Conservation (phyloP, 805 yeast species). For the Teunomyces lycoperdinae region DNA sequence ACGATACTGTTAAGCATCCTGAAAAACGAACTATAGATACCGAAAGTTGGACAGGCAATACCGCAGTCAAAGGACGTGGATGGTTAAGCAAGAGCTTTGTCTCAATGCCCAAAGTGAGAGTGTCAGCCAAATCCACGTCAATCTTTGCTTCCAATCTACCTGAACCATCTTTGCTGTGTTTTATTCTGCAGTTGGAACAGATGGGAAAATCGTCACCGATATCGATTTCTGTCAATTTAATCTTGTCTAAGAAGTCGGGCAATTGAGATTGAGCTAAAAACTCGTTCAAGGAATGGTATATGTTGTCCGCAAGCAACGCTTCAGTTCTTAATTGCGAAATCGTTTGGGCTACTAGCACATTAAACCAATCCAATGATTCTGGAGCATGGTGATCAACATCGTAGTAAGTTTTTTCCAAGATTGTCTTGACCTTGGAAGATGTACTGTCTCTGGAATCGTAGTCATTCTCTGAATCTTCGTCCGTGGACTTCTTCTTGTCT, state of each 20-base stretch:
- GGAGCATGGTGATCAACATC: conserved; percentile 84
- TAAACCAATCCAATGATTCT: conserved; percentile 96
- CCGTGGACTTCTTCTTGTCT: conserved; percentile 21
- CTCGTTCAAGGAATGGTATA: conserved; percentile 72
- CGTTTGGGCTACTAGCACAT: conserved; percentile 88
- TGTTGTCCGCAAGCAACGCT: conserved; percentile 80
- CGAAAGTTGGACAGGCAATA: conserved; percentile 77
- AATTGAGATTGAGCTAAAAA: conserved; percentile 59
- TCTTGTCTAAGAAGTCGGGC: conserved; percentile 78
- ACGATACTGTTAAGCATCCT: conserved; percentile 80
- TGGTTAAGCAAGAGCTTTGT: conserved; percentile 75
- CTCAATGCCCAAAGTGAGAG: conserved; percentile 80
- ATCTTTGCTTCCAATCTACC: conserved; percentile 77
- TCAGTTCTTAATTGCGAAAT: conserved; percentile 86
- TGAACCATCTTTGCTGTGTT: conserved; percentile 51
- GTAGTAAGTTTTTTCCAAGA: conserved; percentile 88
- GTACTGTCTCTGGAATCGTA: conserved; percentile 9
- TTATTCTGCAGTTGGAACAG: conserved; percentile 86
- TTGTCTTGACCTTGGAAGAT: conserved; percentile 31
- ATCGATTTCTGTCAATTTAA: conserved; percentile 80
- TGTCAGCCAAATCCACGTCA: conserved; percentile 86
- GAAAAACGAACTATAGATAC: conserved; percentile 90
- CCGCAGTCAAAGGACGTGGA: conserved; percentile 82
- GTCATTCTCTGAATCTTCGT: conserved; percentile 5
- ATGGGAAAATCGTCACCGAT: conserved; percentile 96